Conservation (phyloP, 495 filamentous ascomycete genomes). For the Daldinia decipiens region DNA sequence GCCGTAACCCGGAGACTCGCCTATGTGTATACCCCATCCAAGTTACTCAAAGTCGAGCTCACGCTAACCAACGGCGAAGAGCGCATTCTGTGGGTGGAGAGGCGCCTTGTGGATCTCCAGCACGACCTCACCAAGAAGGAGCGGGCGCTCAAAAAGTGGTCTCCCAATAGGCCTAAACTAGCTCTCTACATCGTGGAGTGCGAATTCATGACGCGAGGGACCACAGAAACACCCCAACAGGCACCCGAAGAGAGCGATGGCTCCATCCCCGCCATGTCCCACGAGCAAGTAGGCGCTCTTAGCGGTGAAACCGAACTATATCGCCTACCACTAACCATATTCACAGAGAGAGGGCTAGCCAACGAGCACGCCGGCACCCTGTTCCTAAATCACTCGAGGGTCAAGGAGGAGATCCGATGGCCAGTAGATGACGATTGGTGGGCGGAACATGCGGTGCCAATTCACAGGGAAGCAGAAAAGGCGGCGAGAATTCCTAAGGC, state of each 20-base stretch:
- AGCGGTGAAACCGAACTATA: slow-evolving; percentile 16
- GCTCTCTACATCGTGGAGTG: slow-evolving; percentile 34
- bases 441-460: slow-evolving; percentile 3
- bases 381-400: slow-evolving; percentile 27
- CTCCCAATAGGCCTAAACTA: slow-evolving; percentile 12
- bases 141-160: slow-evolving; percentile 24
- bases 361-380: slow-evolving; percentile 23
- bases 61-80: slow-evolving; percentile 25
- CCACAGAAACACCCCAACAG: not conserved
- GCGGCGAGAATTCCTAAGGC: not conserved
- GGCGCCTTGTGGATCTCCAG: slow-evolving; percentile 19
- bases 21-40: slow-evolving; percentile 5
- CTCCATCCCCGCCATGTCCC: not conserved
- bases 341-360: slow-evolving; percentile 26
- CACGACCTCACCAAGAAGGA: slow-evolving; percentile 8
- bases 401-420: slow-evolving; percentile 16
- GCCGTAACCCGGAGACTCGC: slow-evolving; percentile 19
- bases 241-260: not conserved
- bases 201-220: slow-evolving; percentile 22
- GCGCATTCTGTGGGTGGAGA: slow-evolving; percentile 30
- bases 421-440: slow-evolving; percentile 31
- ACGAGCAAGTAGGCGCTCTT: slow-evolving; percentile 4
- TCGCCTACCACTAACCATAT: slow-evolving; percentile 19
- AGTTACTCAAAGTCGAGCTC: slow-evolving; percentile 26
- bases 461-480: slow-evolving; percentile 14